Conservation (phyloP, 495 filamentous ascomycete species). For the Apodospora peruviana region DNA sequence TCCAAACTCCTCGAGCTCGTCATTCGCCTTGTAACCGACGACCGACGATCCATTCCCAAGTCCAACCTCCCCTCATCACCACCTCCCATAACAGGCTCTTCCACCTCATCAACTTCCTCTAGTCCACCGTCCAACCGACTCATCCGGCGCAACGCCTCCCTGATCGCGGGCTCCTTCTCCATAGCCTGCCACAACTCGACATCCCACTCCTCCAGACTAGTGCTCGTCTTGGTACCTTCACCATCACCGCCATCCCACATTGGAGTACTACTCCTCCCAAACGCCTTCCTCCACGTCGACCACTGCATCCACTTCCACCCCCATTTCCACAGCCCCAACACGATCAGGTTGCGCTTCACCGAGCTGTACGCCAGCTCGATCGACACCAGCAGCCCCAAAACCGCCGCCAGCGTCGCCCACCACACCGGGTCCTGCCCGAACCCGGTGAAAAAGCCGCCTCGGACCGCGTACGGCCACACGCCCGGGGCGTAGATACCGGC, state of each 20-base stretch:
- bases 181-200: slow-evolving; percentile 43
- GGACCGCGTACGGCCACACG: slow-evolving; percentile 64
- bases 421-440: slow-evolving; percentile 68
- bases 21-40: not conserved
- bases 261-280: slow-evolving; percentile 35
- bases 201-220: slow-evolving; percentile 41
- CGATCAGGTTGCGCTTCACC: slow-evolving; percentile 28
- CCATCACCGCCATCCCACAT: slow-evolving; percentile 16
- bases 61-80: not conserved
- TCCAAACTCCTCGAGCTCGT: not conserved
- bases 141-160: slow-evolving; percentile 25
- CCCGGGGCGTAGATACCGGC: slow-evolving; percentile 54
- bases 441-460: slow-evolving; percentile 55
- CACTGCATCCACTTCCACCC: slow-evolving; percentile 39
- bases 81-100: not conserved
- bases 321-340: slow-evolving; percentile 32
- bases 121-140: slow-evolving; percentile 13
- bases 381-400: slow-evolving; percentile 25
- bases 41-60: not conserved
- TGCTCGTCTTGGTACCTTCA: no score
- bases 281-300: slow-evolving; percentile 61
- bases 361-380: slow-evolving; percentile 31
- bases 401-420: slow-evolving; percentile 63
- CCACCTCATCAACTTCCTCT: slow-evolving; percentile 4
- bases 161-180: slow-evolving; percentile 31